These are phyloP conservation scores for Amaranthus hypochondriacus DNA, from an alignment of 148 eudicot species.

Conservation along the genomic window DNA sequence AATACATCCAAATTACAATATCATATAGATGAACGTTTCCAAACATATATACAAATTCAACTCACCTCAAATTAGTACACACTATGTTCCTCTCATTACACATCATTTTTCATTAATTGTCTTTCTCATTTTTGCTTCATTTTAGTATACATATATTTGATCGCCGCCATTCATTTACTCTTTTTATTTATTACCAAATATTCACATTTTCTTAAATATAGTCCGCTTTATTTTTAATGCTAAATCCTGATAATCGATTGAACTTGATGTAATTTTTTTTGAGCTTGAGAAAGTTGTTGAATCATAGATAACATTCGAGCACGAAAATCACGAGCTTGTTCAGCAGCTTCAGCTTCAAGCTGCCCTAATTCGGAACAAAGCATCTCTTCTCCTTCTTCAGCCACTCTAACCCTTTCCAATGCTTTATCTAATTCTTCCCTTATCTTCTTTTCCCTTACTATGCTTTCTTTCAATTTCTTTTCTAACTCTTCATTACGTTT, in stretches of 20 bases:
- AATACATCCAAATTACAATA: too few species aligned
- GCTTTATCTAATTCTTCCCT: slow-evolving; percentile 42
- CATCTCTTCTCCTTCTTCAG: slow-evolving; percentile 80
- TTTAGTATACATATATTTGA: too few species aligned
- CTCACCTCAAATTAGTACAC: too few species aligned
- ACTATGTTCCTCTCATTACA: too few species aligned
- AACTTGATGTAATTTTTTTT: slow-evolving; percentile 13
- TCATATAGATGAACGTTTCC: too few species aligned
- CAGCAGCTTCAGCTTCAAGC: slow-evolving; percentile 67
- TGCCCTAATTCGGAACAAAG: slow-evolving; percentile 67
- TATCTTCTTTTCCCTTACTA: slow-evolving; percentile 53
- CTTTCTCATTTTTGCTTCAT: too few species aligned
- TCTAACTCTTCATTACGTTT: slow-evolving; percentile 62
- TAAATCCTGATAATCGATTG: background rate
- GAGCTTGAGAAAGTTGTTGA: slow-evolving; percentile 42
- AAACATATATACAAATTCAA: too few species aligned
- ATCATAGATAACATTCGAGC: slow-evolving; percentile 33
- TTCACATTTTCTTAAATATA: too few species aligned
- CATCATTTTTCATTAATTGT: too few species aligned
- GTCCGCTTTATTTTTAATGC: background rate
- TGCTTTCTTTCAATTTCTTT: slow-evolving; percentile 42
- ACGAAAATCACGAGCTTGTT: slow-evolving; percentile 44
- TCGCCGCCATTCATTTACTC: too few species aligned
- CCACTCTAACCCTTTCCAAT: slow-evolving; percentile 41
- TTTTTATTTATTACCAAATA: too few species aligned